Conservation (phyloP, 2,329 filamentous ascomycete genomes). For the Amauroascus verrucosus region DNA sequence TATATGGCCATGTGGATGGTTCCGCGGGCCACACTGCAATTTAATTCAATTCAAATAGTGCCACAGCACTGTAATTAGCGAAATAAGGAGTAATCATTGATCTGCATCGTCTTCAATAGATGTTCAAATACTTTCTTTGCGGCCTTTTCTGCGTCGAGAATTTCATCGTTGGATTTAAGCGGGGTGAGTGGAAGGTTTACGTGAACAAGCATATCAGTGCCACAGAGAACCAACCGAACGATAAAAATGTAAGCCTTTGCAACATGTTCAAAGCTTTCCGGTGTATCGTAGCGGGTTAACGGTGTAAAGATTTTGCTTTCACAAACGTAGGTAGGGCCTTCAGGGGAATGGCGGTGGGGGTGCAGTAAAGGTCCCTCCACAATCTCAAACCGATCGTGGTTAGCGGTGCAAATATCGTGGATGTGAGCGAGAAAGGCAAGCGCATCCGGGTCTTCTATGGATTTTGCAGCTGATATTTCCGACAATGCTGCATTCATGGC, state of each 20-base stretch:
- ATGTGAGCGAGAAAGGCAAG: constrained; percentile 59
- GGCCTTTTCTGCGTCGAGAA: constrained; percentile 54
- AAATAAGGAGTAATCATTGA: constrained; percentile 48
- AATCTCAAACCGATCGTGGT: constrained; percentile 54
- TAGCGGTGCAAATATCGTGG: constrained; percentile 57
- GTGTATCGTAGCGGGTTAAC: not conserved
- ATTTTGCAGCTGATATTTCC: constrained; percentile 21
- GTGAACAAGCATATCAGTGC: constrained; percentile 72
- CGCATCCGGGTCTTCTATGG: constrained; percentile 31
- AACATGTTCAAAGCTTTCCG: constrained; percentile 18
- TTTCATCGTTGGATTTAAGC: constrained; percentile 57
- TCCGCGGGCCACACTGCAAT: too few relatives aligned
- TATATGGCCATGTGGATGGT: too few relatives aligned
- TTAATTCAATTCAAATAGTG: too few relatives aligned
- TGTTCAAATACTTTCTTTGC: constrained; percentile 26
- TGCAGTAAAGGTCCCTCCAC: constrained; percentile 50
- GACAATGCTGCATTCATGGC: not conserved
- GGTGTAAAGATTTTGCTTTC: constrained; percentile 16
- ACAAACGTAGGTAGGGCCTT: constrained; percentile 14
- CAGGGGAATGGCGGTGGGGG: constrained; percentile 36
- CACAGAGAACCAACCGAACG: constrained; percentile 61
- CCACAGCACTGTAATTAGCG: not conserved
- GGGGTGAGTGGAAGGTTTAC: constrained; percentile 81
- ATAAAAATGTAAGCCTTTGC: constrained; percentile 63
- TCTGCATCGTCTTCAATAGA: constrained; percentile 62